Conservation (phyloP, 2,329 filamentous ascomycete species). For the Hypoxylon sp. region DNA sequence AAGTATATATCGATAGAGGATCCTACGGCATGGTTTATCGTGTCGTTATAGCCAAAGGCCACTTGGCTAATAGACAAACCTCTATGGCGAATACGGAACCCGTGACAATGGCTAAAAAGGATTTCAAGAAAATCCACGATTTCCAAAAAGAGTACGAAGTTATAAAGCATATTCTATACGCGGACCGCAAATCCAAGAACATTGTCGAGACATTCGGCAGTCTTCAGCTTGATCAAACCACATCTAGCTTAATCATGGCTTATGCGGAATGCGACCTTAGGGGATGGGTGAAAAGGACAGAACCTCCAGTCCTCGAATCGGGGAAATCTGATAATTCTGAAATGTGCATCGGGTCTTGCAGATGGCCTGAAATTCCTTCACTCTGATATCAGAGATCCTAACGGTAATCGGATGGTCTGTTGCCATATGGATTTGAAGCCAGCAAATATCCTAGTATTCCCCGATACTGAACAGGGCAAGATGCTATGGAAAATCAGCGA, state of each 20-base stretch:
- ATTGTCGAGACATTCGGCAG: slow-evolving; percentile 57
- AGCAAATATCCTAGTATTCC: slow-evolving; percentile 56
- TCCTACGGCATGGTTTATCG: slow-evolving; percentile 54
- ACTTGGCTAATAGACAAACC: slow-evolving; percentile 49
- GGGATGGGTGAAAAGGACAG: slow-evolving; percentile 53
- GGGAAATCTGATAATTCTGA: slow-evolving; percentile 50
- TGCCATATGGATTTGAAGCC: slow-evolving; percentile 61
- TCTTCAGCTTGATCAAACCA: slow-evolving; percentile 52
- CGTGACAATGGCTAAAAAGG: slow-evolving; percentile 56
- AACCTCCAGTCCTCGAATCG: slow-evolving; percentile 41
- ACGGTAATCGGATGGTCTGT: slow-evolving; percentile 54
- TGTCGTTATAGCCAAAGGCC: slow-evolving; percentile 54
- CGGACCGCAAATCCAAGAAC: slow-evolving; percentile 54
- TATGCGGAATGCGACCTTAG: slow-evolving; percentile 57
- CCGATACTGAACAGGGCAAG: slow-evolving; percentile 21
- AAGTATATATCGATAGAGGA: slow-evolving; percentile 52
- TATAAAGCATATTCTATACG: slow-evolving; percentile 55
- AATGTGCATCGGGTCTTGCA: slow-evolving; percentile 53
- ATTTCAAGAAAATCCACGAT: slow-evolving; percentile 53
- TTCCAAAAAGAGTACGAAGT: slow-evolving; percentile 53
- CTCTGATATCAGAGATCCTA: slow-evolving; percentile 51
- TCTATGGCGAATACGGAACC: slow-evolving; percentile 44
- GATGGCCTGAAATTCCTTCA: slow-evolving; percentile 58
- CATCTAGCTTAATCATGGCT: slow-evolving; percentile 60
- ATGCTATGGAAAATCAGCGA: slow-evolving; percentile 60